Evolutionary conservation across 78 protist genomes (phyloP).

Genomic region (Dictyostelium citrinum): DNA sequence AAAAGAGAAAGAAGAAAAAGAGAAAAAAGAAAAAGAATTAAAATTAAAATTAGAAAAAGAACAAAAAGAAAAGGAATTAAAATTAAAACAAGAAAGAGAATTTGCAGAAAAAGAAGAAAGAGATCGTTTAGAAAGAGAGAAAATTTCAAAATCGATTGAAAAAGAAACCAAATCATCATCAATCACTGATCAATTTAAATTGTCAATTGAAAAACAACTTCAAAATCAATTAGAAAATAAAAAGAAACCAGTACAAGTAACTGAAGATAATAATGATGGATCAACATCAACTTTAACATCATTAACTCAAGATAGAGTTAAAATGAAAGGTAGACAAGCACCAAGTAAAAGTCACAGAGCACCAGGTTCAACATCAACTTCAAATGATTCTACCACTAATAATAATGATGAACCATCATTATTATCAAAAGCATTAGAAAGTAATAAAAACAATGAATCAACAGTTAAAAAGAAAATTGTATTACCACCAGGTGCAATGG

Average conservation of each 20-base stretch:
- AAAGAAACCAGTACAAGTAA: neutral
- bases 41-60: conserved; percentile 22
- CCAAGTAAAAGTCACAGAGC: conserved; percentile 22
- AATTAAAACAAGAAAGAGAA: neutral
- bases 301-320: conserved; percentile 48
- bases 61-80: conserved; percentile 11
- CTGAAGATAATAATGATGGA: neutral
- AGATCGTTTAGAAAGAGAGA: neutral
- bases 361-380: neutral
- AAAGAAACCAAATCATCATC: neutral
- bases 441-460: neutral
- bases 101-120: conserved; percentile 10
- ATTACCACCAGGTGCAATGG: conserved; percentile 34
- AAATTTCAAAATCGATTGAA: neutral
- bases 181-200: conserved; percentile 40
- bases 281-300: neutral
- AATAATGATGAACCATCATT: neutral
- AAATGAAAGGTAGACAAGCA: conserved; percentile 25
- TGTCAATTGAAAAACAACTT: conserved; percentile 36
- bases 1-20: neutral
- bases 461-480: neutral
- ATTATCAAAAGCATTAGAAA: conserved; percentile 45
- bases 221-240: conserved; percentile 20
- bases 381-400: neutral
- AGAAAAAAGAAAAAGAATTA: neutral